Percentiles rank a stretch among this genome's conserved stretches.
Evolutionary conservation across 1,284 basidiomycete genomes (phyloP).

Genomic region (Peniophora sp.): DNA sequence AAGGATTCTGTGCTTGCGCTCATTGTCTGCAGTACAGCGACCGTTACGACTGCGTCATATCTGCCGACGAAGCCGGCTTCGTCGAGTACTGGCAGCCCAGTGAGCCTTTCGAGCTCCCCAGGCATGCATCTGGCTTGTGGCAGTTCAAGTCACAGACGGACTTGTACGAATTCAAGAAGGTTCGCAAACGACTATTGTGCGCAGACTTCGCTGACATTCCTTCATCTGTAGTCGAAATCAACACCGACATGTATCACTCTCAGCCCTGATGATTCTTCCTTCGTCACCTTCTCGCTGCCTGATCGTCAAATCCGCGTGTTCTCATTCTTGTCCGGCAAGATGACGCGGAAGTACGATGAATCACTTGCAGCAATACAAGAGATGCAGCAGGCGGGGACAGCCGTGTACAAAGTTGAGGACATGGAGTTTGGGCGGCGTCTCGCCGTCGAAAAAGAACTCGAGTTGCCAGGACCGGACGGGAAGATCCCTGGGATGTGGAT

Average conservation of each 20-base stretch:
- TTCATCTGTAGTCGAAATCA: conserved; percentile 66
- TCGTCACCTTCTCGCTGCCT: conserved; percentile 87
- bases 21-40: conserved; percentile 71
- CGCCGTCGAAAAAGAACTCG: conserved; percentile 88
- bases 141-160: conserved; percentile 88
- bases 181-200: conserved; percentile 20
- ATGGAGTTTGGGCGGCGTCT: conserved; percentile 99
- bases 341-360: conserved; percentile 93
- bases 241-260: conserved; percentile 87
- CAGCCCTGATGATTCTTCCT: conserved; percentile 82
- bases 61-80: conserved; percentile 92
- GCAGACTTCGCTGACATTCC: not conserved
- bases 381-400: conserved; percentile 94
- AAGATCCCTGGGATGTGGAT: conserved; percentile 65
- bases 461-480: conserved; percentile 68
- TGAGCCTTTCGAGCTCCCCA: conserved; percentile 82
- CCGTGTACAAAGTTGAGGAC: conserved; percentile 88
- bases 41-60: conserved; percentile 85
- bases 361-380: conserved; percentile 88
- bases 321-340: conserved; percentile 84
- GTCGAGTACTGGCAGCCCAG: conserved; percentile 93
- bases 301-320: conserved; percentile 94
- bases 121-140: conserved; percentile 77
- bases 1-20: conserved; percentile 5
- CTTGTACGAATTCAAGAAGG: conserved; percentile 98